These are phyloP conservation scores for Neonectria sp. DNA, from an alignment of 2,329 filamentous ascomycete genomes.

Conservation along the genomic window DNA sequence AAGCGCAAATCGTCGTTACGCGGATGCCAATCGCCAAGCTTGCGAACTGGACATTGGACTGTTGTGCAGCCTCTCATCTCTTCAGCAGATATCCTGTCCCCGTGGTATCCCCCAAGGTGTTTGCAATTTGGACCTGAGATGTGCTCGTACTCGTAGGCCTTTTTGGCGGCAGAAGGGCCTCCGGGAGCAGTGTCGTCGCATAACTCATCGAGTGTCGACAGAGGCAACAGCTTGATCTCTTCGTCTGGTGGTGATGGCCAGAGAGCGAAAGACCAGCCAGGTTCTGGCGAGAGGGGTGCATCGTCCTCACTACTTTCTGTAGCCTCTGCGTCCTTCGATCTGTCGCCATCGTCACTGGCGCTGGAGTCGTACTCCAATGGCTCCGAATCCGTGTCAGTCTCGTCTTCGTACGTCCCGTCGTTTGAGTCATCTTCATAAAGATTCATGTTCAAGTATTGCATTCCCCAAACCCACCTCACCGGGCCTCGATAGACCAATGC, in stretches of 20 bases:
- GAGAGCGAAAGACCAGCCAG: neutral
- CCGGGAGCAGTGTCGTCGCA: neutral
- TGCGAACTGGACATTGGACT: neutral
- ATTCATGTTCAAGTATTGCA: neutral
- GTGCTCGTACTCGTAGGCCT: slow-evolving; percentile 7
- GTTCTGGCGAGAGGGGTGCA: neutral
- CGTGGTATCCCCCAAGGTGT: neutral
- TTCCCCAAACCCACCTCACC: neutral
- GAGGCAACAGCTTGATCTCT: neutral
- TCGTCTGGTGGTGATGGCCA: neutral
- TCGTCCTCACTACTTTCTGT: no score
- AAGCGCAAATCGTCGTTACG: neutral
- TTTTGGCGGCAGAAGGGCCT: neutral
- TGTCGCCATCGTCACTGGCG: neutral
- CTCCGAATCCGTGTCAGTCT: neutral
- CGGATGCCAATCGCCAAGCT: neutral
- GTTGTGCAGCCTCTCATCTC: slow-evolving; percentile 8
- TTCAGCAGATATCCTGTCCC: neutral
- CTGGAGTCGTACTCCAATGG: neutral
- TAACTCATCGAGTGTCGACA: neutral
- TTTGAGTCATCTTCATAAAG: neutral
- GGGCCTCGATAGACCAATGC: neutral
- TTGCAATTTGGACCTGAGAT: neutral
- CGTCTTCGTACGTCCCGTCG: neutral
- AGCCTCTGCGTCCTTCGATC: neutral